Evolutionary conservation across 768 basidiomycete genomes (phyloP), one percentile per base, ranked within the genome.

Genomic region (Punctularia strigosozonata): DNA sequence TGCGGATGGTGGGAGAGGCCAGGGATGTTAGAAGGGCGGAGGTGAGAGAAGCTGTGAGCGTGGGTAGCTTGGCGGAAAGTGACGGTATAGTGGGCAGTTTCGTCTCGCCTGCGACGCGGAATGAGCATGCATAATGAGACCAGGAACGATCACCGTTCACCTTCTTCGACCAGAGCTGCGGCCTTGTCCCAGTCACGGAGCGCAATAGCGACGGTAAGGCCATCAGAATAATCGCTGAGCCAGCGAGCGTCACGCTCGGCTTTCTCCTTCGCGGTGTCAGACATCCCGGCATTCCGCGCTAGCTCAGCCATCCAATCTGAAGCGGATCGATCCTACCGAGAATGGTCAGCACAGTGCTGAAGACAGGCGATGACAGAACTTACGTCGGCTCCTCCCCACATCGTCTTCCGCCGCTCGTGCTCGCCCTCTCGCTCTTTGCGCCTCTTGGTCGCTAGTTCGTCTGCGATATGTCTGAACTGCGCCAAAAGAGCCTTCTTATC

Each of bases 361-460:
- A 34, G 41, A 24, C 19, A 24, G 10, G 15, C 24, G 44, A 13
- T 17, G 41, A 30, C 12, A 17, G 3, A 1, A 48, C 63, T 53
- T 43, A 70, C 73, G 32, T 65, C 71, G 25, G 57, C 51, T 20
- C 43, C 53, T 25, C 60, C 61, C 74, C 77, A 85, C 56, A 82
- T 56, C 47, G 73, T 84, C 58, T 88, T 87, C 31, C 91, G 68
- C 40, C 89, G 67, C 54, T 91, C 88, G 49, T 95, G 81, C 60
- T 92, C 86, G 37, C 87, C 86, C 61, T 98, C 84, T 40, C 90
- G 82, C 51, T 97, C 90, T 57, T 90, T 94, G 39, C 92, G 76
- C 50, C 77, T 83, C 59, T 89, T 87, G 31, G 81, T 75, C 6
- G 82, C 71, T 3, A 95, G 66, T 50, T 97, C 94, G 55, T 98